Conservation (phyloP, 2,329 filamentous ascomycete species). For the Fonsecaea monophora region DNA sequence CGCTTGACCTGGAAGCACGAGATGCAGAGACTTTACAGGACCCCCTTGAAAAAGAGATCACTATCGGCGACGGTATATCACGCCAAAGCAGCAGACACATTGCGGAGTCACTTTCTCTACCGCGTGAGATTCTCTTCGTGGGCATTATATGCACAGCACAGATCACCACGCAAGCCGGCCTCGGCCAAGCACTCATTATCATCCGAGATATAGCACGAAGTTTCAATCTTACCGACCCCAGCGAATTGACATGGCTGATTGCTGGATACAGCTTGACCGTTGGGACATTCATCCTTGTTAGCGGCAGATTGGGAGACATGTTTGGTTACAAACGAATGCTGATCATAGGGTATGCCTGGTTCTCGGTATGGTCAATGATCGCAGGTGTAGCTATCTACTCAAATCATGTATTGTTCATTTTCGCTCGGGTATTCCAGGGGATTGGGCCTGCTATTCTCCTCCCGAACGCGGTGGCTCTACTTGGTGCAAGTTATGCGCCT, state of each 20-base stretch:
- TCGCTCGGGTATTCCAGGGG: conserved; percentile 62
- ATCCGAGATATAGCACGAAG: conserved; percentile 56
- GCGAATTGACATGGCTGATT: conserved; percentile 62
- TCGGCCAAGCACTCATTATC: conserved; percentile 58
- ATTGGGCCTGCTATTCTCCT: conserved; percentile 66
- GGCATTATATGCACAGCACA: conserved; percentile 48
- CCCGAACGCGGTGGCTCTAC: conserved; percentile 69
- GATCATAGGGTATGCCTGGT: conserved; percentile 47
- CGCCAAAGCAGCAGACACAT: conserved; percentile 3
- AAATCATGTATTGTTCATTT: conserved; percentile 58
- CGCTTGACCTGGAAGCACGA: neutral
- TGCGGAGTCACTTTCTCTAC: conserved; percentile 18
- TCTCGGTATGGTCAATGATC: conserved; percentile 47
- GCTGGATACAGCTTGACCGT: conserved; percentile 62
- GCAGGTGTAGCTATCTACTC: conserved; percentile 47
- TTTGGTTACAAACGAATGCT: conserved; percentile 49
- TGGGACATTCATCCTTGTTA: conserved; percentile 50
- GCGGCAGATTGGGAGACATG: conserved; percentile 48
- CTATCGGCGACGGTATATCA: neutral
- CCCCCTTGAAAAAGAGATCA: conserved; percentile 8
- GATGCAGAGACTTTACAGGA: neutral
- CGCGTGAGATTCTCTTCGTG: conserved; percentile 46
- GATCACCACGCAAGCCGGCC: conserved; percentile 57
- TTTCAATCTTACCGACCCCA: conserved; percentile 53
- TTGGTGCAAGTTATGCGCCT: conserved; percentile 64